A percentile compares a stretch with the other conserved stretches of the same genome.
These are phyloP conservation scores for Lactarius sp. DNA, from an alignment of 768 basidiomycete genomes.

Conservation along the genomic window DNA sequence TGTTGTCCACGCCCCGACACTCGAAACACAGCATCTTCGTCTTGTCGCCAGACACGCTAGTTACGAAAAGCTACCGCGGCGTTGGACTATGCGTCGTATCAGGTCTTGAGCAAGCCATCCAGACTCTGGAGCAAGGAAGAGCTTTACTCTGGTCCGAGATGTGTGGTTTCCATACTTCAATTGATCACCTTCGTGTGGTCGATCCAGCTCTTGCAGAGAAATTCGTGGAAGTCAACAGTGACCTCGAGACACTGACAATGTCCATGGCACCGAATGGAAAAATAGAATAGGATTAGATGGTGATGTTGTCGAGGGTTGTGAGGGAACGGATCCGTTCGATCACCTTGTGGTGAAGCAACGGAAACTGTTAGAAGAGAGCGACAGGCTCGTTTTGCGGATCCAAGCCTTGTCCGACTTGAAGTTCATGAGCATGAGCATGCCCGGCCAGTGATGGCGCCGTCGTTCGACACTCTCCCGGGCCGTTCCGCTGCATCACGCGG, in stretches of 20 bases:
- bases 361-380: background rate
- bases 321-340: background rate
- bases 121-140: slow-evolving; percentile 7
- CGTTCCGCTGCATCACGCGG: slow-evolving; percentile 4
- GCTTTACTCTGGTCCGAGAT: slow-evolving; percentile 9
- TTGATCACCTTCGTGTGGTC: background rate
- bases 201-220: background rate
- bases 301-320: background rate
- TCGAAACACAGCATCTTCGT: slow-evolving; percentile 7
- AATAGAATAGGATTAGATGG: background rate
- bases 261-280: background rate
- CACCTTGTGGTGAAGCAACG: background rate
- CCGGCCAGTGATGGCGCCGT: background rate
- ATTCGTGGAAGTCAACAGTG: background rate
- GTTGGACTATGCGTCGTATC: background rate
- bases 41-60: background rate
- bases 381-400: background rate
- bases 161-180: background rate
- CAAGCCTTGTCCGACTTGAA: background rate
- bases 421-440: background rate
- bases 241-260: background rate
- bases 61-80: background rate
- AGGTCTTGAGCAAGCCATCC: background rate
- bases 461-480: background rate
- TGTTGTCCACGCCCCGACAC: background rate